Base-by-base conservation (phyloP, 192 early-diverging fungal genomes). In the Coemansia guatemalensis region DNA sequence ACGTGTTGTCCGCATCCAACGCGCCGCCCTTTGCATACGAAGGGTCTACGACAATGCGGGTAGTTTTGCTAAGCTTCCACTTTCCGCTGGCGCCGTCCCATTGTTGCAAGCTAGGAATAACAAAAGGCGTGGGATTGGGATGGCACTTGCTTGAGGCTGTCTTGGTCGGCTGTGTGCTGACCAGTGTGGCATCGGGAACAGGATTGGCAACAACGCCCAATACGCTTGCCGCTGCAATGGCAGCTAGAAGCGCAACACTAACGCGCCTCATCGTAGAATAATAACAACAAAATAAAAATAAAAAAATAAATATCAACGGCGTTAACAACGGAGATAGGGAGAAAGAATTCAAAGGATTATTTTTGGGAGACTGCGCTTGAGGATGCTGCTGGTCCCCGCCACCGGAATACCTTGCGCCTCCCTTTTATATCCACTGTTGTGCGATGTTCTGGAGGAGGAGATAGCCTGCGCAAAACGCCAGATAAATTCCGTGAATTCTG, bases 41-140 rank as follows among this genome's bases (percentile, higher is more conserved):
- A 27, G 68, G 64, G 47, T 77, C 74, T 20, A 77, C 56, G 61
- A 77, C 74, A 21, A 77, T 71, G 20, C 74, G 68, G 18, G 74
- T 68, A 23, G 27, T 8, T 29, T 63, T 47, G 68, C 47, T 67
- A 23, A 77, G 69, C 60, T 39, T 49, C 74, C 74, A 77, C 27
- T 62, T 32, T 52, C 68, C 74, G 41, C 56, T 77, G 60, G 53
- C 60, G 3, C 74, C 74, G 14, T 61, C 53, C 74, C 74, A 77
- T 48, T 77, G 52, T 30, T 77, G 74, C 53, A 77, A 62, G 41
- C 68, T 67, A 17, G 74, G 74, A 39, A 77, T 70, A 39, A 77
- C 74, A 22, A 77, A 77, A 1, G 74, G 74, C 2, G 74, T 77
- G 4, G 74, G 74, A 49, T 77, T 65, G 24, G 41, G n/a, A 35